Base-by-base conservation (phyloP, 805 yeast species). In the Cyberlindnera mycetangii region DNA sequence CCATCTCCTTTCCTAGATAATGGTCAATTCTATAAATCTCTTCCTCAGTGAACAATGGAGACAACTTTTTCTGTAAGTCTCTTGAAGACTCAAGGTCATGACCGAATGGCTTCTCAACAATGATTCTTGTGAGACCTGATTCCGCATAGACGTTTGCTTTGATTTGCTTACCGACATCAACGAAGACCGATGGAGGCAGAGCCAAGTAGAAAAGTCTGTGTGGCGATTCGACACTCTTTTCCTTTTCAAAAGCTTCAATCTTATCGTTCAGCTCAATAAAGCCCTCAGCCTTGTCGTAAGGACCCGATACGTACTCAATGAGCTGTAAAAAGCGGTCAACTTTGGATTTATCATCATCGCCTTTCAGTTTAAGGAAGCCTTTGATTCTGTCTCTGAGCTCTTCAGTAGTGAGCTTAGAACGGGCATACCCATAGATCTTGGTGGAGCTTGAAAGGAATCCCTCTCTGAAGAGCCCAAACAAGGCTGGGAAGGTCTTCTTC, bases 41-140 rank as follows among this genome's bases (percentile, higher is more conserved):
- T 4, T 85, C 90, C 69, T 93, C 99, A 20, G 78, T 68, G 79
- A 90, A 92, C 39, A 90, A 68, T 16, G 98, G 98, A 15, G 90
- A 80, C 58, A 93, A 75, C 50, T 78, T 75, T 45, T 69, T 60
- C 71, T 89, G 97, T 62, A 93, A 72, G 56, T 79, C 83, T 58
- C 88, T 78, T 4, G 95, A 81, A 42, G 89, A 74, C 49, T 75
- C 77, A 58, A 93, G 77, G 65, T 93, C 98, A 65, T 81, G 93
- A 51, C 99, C 99, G 62, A 93, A 93, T 32, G 99, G 99, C 73
- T 93, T 93, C 71, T 93, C 99, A 44, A 93, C 87, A 59, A 93
- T 88, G 54, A 93, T 71, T 65, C 97, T 79, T 30, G 89, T 81
- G 43, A 74, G 60, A 42, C 96, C 96, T 42, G 77, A 70, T 31